Base-by-base conservation (phyloP, 352 stramenopile species). In the Globisporangium perplexum region DNA sequence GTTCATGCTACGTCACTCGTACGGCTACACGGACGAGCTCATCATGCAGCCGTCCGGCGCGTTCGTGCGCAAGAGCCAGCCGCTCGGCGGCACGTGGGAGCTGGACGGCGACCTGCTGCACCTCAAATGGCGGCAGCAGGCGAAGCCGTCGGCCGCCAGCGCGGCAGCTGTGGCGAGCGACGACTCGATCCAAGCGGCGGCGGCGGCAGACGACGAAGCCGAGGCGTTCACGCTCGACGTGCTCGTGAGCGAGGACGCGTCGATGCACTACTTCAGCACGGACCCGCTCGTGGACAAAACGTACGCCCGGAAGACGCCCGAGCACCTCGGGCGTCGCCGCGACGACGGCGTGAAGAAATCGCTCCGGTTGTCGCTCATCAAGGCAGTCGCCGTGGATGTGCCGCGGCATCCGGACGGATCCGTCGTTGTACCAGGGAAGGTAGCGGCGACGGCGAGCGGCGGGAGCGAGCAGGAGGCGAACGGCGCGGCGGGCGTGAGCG, bases 31-130 rank as follows among this genome's bases (percentile, higher is more conserved):
- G 23, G 84, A 95, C 51, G 84, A 95, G 51, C 46, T 95, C 17
- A 71, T 89, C 20, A 51, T 93, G 5, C 56, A 72, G 24, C 82
- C 82, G 2, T 62, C 50, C 8, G 78, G 83, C 0, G 69, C 56
- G 3, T 95, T 95, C 55, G 68, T 66, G 43, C 77, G 83, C 24
- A 86, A 89, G 59, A 86, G 57, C 39, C 80, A 88, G 41, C 74
- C 78, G 7, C 53, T 78, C 7, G 80, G 77, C 41, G 84, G 84
- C 12, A 89, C 73, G 26, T 95, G 84, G 84, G 63, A 81, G 47
- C 53, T 95, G 1, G 79, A 90, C 39, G 84, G 83, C 14, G 83
- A 95, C 55, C 64, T 93, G 43, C 55, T 95, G 45, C 83, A 93
- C 62, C 58, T 95, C 18, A 87, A 87, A 48, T 95, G 84, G 84